Evolutionary conservation across 495 filamentous ascomycete species (phyloP).

Genomic region (Daldinia loculata): DNA sequence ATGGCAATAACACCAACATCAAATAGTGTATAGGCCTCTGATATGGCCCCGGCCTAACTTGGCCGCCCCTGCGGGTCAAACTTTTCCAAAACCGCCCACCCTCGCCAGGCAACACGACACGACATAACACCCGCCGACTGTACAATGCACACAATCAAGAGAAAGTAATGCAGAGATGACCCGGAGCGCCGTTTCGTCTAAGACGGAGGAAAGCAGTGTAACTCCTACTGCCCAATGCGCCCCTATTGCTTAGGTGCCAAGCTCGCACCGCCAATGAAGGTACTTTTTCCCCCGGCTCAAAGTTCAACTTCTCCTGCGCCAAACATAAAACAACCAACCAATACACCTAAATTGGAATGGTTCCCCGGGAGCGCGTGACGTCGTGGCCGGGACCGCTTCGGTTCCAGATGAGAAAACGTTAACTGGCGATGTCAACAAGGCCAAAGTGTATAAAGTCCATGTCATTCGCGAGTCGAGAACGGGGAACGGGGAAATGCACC

Average conservation of each 20-base stretch:
- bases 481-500: conserved; percentile 24
- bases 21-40: conserved; percentile 30
- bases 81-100: conserved; percentile 35
- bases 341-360: conserved; percentile 29
- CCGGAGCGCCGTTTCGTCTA: conserved; percentile 41
- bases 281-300: conserved; percentile 27
- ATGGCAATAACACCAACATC: conserved; percentile 15
- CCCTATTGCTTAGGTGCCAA: conserved; percentile 39
- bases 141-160: conserved; percentile 39
- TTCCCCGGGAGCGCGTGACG: conserved; percentile 21
- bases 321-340: conserved; percentile 35
- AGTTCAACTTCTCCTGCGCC: conserved; percentile 33
- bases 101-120: conserved; percentile 27
- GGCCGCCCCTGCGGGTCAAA: conserved; percentile 31
- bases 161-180: conserved; percentile 38
- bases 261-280: conserved; percentile 39
- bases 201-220: conserved; percentile 38
- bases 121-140: conserved; percentile 36
- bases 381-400: conserved; percentile 14
- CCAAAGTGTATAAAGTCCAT: conserved; percentile 13
- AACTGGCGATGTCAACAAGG: conserved; percentile 25
- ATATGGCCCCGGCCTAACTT: conserved; percentile 19
- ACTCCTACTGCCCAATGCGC: conserved; percentile 43
- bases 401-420: conserved; percentile 23
- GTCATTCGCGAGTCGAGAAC: conserved; percentile 22